Evolutionary conservation across 2,329 filamentous ascomycete species (phyloP).

Genomic region (Remersonia thermophila): DNA sequence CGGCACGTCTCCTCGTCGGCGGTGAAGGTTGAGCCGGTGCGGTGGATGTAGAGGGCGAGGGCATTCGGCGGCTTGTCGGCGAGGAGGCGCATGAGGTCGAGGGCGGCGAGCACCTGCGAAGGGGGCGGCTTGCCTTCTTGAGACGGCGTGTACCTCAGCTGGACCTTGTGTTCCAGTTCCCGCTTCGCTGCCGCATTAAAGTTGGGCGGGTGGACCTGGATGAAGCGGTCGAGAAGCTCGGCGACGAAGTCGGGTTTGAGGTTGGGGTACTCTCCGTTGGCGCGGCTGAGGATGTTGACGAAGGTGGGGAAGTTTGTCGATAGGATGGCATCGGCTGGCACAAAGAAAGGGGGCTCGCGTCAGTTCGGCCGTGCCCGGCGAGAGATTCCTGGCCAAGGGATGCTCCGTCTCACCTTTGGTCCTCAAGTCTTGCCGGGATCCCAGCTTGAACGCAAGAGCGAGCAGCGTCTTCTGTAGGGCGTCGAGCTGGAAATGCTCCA

Average conservation of each 20-base stretch:
- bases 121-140: slow-evolving; percentile 48
- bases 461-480: slow-evolving; percentile 77
- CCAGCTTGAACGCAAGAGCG: slow-evolving; percentile 76
- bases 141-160: slow-evolving; percentile 53
- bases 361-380: slow-evolving; percentile 5
- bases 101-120: slow-evolving; percentile 54
- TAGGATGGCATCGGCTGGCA: slow-evolving; percentile 74
- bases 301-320: slow-evolving; percentile 69
- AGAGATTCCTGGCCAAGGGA: too few species aligned
- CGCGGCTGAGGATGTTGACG: slow-evolving; percentile 59
- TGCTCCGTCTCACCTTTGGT: slow-evolving; percentile 59
- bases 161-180: slow-evolving; percentile 54
- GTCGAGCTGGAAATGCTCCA: slow-evolving; percentile 92
- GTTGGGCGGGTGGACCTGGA: slow-evolving; percentile 74
- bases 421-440: slow-evolving; percentile 68
- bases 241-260: slow-evolving; percentile 60
- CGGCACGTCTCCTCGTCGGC: slow-evolving; percentile 57
- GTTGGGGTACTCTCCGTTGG: slow-evolving; percentile 52
- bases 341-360: slow-evolving; percentile 2
- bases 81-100: slow-evolving; percentile 57
- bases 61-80: slow-evolving; percentile 43
- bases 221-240: slow-evolving; percentile 70
- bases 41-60: slow-evolving; percentile 58
- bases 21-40: slow-evolving; percentile 62
- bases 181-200: slow-evolving; percentile 66